Conservation (phyloP, 2,329 filamentous ascomycete species). For the Trichoderma sp. region DNA sequence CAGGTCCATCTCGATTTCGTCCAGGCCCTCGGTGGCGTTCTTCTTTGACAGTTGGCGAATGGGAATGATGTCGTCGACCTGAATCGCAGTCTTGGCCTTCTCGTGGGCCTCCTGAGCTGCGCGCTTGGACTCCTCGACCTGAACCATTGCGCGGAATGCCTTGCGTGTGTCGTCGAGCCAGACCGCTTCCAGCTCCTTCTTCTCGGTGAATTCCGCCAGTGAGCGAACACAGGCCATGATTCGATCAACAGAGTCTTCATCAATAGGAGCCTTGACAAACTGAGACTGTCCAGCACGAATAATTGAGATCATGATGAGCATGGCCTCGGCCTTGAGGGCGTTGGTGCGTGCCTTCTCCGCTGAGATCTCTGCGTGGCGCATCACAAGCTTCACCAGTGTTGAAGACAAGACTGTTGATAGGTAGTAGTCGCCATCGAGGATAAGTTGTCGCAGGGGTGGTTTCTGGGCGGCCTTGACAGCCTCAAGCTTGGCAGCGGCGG, state of each 20-base stretch:
- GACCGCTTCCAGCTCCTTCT: slow-evolving; percentile 86
- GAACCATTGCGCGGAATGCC: slow-evolving; percentile 95
- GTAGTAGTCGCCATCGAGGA: slow-evolving; percentile 97
- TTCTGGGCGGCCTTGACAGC: slow-evolving; percentile 97
- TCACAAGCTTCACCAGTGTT: slow-evolving; percentile 94
- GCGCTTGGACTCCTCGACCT: slow-evolving; percentile 95
- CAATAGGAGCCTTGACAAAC: slow-evolving; percentile 95
- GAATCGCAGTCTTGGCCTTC: slow-evolving; percentile 89
- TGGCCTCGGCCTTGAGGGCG: slow-evolving; percentile 90
- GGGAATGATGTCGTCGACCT: slow-evolving; percentile 91
- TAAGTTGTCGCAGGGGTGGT: slow-evolving; percentile 89
- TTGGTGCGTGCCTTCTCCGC: slow-evolving; percentile 85
- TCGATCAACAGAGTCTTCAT: slow-evolving; percentile 96
- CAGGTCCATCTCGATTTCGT: slow-evolving; percentile 86
- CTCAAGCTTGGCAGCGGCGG: slow-evolving; percentile 86
- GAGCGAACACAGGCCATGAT: slow-evolving; percentile 98
- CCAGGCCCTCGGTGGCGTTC: slow-evolving; percentile 75
- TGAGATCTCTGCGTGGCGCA: slow-evolving; percentile 95
- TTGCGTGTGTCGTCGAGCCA: slow-evolving; percentile 94
- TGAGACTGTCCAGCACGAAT: slow-evolving; percentile 98
- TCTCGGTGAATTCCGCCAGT: slow-evolving; percentile 83
- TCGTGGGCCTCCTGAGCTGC: slow-evolving; percentile 91
- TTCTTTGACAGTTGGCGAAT: slow-evolving; percentile 95
- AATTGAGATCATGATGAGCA: slow-evolving; percentile 99
- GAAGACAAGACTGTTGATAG: slow-evolving; percentile 92